These are phyloP conservation scores for Echium plantagineum DNA, from an alignment of 257 asterid genomes.

Conservation along the genomic window DNA sequence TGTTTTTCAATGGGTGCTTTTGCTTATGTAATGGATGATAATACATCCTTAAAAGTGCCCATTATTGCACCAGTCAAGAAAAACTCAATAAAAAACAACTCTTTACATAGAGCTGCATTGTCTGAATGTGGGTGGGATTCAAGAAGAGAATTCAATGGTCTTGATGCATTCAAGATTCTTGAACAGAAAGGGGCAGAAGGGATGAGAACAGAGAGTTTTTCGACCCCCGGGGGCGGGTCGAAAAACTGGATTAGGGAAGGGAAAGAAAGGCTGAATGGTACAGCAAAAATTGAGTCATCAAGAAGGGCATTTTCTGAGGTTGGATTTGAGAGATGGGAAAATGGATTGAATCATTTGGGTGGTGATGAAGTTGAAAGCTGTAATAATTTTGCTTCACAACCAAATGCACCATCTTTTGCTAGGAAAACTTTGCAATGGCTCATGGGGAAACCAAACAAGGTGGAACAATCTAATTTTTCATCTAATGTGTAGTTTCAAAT, in stretches of 20 bases:
- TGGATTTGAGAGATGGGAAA: slow-evolving; percentile 41
- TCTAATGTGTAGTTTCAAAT: slow-evolving; percentile 36
- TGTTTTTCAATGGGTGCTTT: slow-evolving; percentile 96
- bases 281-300: slow-evolving; percentile 20
- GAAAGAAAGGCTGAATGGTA: slow-evolving; percentile 26
- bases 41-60: slow-evolving; percentile 60
- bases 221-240: too few species aligned
- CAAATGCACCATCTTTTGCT: slow-evolving; percentile 56
- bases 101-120: slow-evolving; percentile 49
- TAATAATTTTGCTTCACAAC: slow-evolving; percentile 48
- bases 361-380: slow-evolving; percentile 43
- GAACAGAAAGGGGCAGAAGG: slow-evolving; percentile 23
- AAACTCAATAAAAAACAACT: slow-evolving; percentile 34
- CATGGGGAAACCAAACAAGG: slow-evolving; percentile 73
- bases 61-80: slow-evolving; percentile 57
- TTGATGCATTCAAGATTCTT: slow-evolving; percentile 34
- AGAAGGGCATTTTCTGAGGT: slow-evolving; percentile 61
- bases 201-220: slow-evolving; percentile 53
- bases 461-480: slow-evolving; percentile 46
- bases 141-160: slow-evolving; percentile 54
- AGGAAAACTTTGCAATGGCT: slow-evolving; percentile 73
- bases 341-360: slow-evolving; percentile 30
- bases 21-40: slow-evolving; percentile 82
- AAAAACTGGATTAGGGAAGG: slow-evolving; percentile 65
- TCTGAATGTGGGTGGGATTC: slow-evolving; percentile 84